A percentile compares a stretch with the other conserved stretches of the same genome.
Conservation (phyloP, 1,284 basidiomycete species). For the Fistulinella cinereoalba region DNA sequence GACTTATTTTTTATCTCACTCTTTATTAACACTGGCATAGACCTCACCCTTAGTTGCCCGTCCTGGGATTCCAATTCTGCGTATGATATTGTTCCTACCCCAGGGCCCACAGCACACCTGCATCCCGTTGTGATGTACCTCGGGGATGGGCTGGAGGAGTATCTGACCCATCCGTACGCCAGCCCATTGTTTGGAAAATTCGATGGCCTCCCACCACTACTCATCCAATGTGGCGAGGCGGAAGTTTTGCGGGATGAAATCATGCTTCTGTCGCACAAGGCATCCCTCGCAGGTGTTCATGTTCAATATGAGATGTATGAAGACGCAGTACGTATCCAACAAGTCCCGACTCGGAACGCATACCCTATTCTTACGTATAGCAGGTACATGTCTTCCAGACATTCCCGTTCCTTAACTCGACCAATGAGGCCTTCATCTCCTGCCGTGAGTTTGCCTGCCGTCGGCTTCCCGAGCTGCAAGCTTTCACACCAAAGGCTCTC, state of each 20-base stretch:
- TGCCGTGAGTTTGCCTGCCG: slow-evolving; percentile 72
- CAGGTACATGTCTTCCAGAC: slow-evolving; percentile 90
- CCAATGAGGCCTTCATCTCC: slow-evolving; percentile 72
- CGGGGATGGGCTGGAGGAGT: slow-evolving; percentile 80
- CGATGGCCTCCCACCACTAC: slow-evolving; percentile 81
- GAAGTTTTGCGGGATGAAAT: slow-evolving; percentile 94
- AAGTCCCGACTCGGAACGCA: neutral
- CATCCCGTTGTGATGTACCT: slow-evolving; percentile 94
- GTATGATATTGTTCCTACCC: slow-evolving; percentile 77
- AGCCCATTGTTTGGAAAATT: slow-evolving; percentile 95
- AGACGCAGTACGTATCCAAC: slow-evolving; percentile 69
- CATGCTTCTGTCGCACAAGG: slow-evolving; percentile 92
- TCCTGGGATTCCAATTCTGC: slow-evolving; percentile 94
- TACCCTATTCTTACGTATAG: slow-evolving; percentile 2
- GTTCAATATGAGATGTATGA: slow-evolving; percentile 93
- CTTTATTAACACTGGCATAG: slow-evolving; percentile 37
- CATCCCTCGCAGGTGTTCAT: slow-evolving; percentile 81
- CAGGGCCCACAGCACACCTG: slow-evolving; percentile 79
- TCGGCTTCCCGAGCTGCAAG: slow-evolving; percentile 51
- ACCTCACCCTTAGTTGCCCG: slow-evolving; percentile 94
- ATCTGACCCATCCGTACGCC: slow-evolving; percentile 94
- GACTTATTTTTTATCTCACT: too few species aligned
- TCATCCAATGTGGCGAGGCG: slow-evolving; percentile 92
- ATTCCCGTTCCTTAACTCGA: slow-evolving; percentile 78
- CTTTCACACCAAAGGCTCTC: slow-evolving; percentile 47